These are phyloP conservation scores for Fragilariopsis cylindrus DNA, from an alignment of 108 stramenopile genomes.

Conservation along the genomic window DNA sequence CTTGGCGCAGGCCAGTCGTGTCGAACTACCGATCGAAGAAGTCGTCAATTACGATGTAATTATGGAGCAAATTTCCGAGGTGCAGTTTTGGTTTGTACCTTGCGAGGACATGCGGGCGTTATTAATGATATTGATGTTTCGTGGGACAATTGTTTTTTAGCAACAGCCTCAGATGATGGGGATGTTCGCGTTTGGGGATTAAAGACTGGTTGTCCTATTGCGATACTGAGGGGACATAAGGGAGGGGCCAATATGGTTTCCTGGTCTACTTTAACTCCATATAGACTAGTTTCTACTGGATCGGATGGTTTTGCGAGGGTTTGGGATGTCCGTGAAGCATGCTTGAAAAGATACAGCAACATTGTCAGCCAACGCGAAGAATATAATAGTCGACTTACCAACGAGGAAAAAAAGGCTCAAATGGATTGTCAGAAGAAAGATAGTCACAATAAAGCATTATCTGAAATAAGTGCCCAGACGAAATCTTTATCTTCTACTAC, in stretches of 20 bases:
- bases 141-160: slow-evolving; percentile 86
- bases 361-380: slow-evolving; percentile 57
- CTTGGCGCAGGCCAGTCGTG: slow-evolving; percentile 50
- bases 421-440: not conserved
- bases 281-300: slow-evolving; percentile 74
- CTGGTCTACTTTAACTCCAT: slow-evolving; percentile 79
- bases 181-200: slow-evolving; percentile 89
- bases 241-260: slow-evolving; percentile 86
- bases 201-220: slow-evolving; percentile 82
- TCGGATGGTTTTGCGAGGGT: slow-evolving; percentile 76
- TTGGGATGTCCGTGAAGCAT: slow-evolving; percentile 86
- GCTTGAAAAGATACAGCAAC: slow-evolving; percentile 58
- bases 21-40: slow-evolving; percentile 6
- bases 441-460: not conserved
- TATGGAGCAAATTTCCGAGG: slow-evolving; percentile 71
- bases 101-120: slow-evolving; percentile 92
- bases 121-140: slow-evolving; percentile 92
- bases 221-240: slow-evolving; percentile 79
- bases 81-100: slow-evolving; percentile 78
- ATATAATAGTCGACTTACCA: slow-evolving; percentile 40
- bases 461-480: not conserved
- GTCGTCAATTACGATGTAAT: slow-evolving; percentile 33
- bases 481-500: slow-evolving; percentile 5
- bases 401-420: slow-evolving; percentile 11
- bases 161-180: slow-evolving; percentile 87